Percentiles rank a stretch among this genome's conserved stretches.
phyloP scores from a whole-genome alignment of 1,139 yeast species.

The Lodderomyces jiufengensis region DNA sequence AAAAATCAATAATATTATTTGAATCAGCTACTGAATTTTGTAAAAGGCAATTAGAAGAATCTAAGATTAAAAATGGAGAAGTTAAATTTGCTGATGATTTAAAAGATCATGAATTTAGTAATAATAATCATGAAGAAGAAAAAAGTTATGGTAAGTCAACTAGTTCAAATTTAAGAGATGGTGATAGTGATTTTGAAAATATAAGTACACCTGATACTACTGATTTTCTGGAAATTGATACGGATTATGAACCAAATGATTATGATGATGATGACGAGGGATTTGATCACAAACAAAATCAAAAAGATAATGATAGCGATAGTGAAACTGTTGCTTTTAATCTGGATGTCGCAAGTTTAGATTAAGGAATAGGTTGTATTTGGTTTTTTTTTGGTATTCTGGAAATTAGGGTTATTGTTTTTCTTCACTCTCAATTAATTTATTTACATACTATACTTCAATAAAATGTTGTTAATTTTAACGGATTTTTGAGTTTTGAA shows the following conservation, averaged over 20 bases:
- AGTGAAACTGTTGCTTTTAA: too few relatives aligned
- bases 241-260: constrained; percentile 11
- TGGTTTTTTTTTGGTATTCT: too few relatives aligned
- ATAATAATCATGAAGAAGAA: constrained; percentile 12
- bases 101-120: constrained; percentile 28
- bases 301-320: background rate
- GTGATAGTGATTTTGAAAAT: constrained; percentile 18
- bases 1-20: constrained; percentile 29
- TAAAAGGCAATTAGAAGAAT: constrained; percentile 24
- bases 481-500: too few relatives aligned
- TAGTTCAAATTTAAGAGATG: constrained; percentile 8
- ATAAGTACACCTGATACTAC: constrained; percentile 23
- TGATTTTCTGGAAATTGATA: constrained; percentile 11
- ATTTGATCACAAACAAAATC: constrained; percentile 2
- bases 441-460: too few relatives aligned
- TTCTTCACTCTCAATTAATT: too few relatives aligned
- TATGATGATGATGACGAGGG: constrained; percentile 15
- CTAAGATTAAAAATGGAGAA: constrained; percentile 14
- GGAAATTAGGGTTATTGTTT: too few relatives aligned
- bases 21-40: constrained; percentile 37
- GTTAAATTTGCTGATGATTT: constrained; percentile 26
- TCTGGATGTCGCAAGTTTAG: too few relatives aligned
- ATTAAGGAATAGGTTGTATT: too few relatives aligned
- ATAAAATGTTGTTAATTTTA: too few relatives aligned
- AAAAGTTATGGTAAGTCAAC: constrained; percentile 7